phyloP scores from a whole-genome alignment of 306 rosid genomes.

The Acacia acuminata region DNA sequence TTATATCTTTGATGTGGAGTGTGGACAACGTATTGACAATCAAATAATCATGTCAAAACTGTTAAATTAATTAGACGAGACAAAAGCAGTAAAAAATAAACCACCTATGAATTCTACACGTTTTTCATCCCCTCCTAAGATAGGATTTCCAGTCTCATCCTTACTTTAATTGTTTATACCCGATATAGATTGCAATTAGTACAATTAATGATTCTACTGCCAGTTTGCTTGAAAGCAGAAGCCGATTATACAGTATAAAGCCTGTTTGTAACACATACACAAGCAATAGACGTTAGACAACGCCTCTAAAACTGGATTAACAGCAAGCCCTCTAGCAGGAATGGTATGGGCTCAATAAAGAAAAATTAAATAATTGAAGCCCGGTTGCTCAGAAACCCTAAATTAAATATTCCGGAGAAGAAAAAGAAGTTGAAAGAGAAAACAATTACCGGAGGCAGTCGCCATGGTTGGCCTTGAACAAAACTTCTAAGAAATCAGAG shows the following conservation, averaged over 20 bases:
- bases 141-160: too few relatives aligned
- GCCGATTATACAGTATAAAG: too few relatives aligned
- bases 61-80: neutral
- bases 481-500: neutral
- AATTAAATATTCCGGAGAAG: neutral
- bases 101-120: too few relatives aligned
- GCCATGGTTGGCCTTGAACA: neutral
- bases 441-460: conserved; percentile 21
- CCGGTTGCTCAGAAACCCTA: neutral
- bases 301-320: too few relatives aligned
- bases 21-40: neutral
- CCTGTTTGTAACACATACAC: too few relatives aligned
- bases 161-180: too few relatives aligned
- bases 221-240: too few relatives aligned
- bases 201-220: too few relatives aligned
- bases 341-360: neutral
- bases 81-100: neutral
- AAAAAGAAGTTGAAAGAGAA: neutral
- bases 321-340: neutral
- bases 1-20: neutral
- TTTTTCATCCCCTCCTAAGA: too few relatives aligned
- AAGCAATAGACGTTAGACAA: too few relatives aligned
- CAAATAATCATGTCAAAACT: neutral
- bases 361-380: neutral
- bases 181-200: too few relatives aligned